These are phyloP conservation scores for Aegle marmelos DNA, from an alignment of 345 rosid species.

Conservation along the genomic window DNA sequence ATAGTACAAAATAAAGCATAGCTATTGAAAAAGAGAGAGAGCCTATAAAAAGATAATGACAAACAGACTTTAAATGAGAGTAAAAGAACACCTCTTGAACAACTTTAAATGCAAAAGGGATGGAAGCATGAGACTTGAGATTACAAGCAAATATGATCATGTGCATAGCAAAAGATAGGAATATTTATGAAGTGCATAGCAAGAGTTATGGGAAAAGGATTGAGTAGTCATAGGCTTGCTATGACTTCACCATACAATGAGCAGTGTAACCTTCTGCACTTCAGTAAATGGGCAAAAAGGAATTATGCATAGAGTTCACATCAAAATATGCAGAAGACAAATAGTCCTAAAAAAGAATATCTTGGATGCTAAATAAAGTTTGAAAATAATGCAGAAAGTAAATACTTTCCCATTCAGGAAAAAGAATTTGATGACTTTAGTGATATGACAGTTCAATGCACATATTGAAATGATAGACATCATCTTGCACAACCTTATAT, in stretches of 20 bases:
- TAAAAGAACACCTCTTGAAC: neutral
- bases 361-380: neutral
- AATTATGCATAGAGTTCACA: neutral
- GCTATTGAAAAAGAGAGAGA: neutral
- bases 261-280: neutral
- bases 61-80: neutral
- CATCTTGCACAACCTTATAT: conserved; percentile 59
- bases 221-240: neutral
- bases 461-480: neutral
- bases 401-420: neutral
- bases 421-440: neutral
- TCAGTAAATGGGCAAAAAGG: neutral
- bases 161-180: neutral
- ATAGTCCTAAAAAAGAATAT: neutral
- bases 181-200: neutral
- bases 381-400: conserved; percentile 2
- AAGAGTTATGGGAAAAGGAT: neutral
- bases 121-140: neutral
- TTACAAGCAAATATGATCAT: neutral
- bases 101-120: neutral
- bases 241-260: neutral
- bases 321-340: neutral
- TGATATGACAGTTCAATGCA: neutral
- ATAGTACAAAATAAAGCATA: neutral
- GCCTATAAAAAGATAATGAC: neutral